These are phyloP conservation scores for Lycium barbarum DNA, from an alignment of 257 asterid species.

Conservation along the genomic window DNA sequence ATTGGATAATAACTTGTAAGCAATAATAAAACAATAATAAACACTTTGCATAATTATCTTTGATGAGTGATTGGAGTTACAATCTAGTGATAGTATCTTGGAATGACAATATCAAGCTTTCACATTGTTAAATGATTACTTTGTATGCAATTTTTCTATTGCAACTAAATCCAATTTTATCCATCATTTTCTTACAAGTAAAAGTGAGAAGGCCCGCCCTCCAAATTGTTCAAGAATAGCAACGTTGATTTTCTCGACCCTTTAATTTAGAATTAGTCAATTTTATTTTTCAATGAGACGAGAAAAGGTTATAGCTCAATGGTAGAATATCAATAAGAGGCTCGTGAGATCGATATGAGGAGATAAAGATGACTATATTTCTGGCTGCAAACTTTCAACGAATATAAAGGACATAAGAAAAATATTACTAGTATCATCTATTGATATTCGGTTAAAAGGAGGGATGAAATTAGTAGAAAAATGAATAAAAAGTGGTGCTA, in stretches of 20 bases:
- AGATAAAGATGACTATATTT: too few species aligned
- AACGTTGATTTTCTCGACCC: too few species aligned
- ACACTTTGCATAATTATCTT: background rate
- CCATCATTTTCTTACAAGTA: background rate
- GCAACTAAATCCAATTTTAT: background rate
- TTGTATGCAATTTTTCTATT: background rate
- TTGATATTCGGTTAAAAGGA: background rate
- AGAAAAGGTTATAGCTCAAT: too few species aligned
- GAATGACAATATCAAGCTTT: background rate
- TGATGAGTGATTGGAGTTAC: background rate
- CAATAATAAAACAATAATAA: conserved; percentile 22
- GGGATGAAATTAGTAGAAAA: background rate
- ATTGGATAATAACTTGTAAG: background rate
- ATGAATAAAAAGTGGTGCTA: background rate
- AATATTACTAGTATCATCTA: background rate
- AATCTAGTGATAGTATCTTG: background rate
- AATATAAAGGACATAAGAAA: too few species aligned
- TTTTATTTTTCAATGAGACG: too few species aligned
- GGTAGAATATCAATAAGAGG: too few species aligned
- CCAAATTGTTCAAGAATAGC: too few species aligned
- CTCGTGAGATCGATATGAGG: too few species aligned
- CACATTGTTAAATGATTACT: background rate
- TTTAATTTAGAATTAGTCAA: too few species aligned
- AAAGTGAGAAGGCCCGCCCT: too few species aligned
- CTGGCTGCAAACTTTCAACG: too few species aligned